Percentiles rank a stretch among this genome's conserved stretches.
These are phyloP conservation scores for Claviceps africana DNA, from an alignment of 2,329 filamentous ascomycete species.

Conservation along the genomic window DNA sequence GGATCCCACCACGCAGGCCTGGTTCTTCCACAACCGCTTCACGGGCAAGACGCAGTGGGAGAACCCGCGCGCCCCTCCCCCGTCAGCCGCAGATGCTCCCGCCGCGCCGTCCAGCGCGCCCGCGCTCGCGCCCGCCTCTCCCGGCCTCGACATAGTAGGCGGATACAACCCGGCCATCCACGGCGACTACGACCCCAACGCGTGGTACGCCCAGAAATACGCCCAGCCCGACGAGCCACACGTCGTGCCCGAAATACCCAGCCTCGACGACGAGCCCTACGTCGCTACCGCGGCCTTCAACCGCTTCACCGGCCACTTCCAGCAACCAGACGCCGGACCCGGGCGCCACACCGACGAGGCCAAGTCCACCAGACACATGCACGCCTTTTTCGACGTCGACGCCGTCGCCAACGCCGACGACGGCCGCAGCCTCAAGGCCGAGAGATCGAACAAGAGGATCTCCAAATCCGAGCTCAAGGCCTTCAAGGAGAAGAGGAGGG, in stretches of 20 bases:
- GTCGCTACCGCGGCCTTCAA: constrained; percentile 69
- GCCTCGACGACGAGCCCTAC: constrained; percentile 40
- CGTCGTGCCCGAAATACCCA: constrained; percentile 13
- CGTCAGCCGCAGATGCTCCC: background rate
- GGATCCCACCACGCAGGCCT: constrained; percentile 54
- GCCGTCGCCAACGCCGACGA: constrained; percentile 84
- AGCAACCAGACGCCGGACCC: constrained; percentile 50
- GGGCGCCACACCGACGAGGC: constrained; percentile 76
- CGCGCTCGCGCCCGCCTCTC: constrained; percentile 16
- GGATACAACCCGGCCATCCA: constrained; percentile 96
- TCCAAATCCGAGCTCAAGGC: constrained; percentile 76
- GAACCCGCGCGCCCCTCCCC: constrained; percentile 57
- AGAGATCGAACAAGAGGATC: constrained; percentile 72
- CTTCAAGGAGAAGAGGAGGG: constrained; percentile 79
- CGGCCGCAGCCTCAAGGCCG: constrained; percentile 79
- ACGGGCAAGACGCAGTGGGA: constrained; percentile 69
- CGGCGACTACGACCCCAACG: constrained; percentile 88
- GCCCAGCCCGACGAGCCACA: constrained; percentile 21
- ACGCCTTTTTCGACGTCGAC: constrained; percentile 91
- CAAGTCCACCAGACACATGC: constrained; percentile 79
- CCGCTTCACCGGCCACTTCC: constrained; percentile 75
- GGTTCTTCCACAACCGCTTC: constrained; percentile 76
- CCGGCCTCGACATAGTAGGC: constrained; percentile 34
- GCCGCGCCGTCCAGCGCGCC: constrained; percentile 17
- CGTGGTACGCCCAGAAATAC: constrained; percentile 69